These are phyloP conservation scores for Pleurotus eryngii DNA, from an alignment of 768 basidiomycete genomes.

Conservation along the genomic window DNA sequence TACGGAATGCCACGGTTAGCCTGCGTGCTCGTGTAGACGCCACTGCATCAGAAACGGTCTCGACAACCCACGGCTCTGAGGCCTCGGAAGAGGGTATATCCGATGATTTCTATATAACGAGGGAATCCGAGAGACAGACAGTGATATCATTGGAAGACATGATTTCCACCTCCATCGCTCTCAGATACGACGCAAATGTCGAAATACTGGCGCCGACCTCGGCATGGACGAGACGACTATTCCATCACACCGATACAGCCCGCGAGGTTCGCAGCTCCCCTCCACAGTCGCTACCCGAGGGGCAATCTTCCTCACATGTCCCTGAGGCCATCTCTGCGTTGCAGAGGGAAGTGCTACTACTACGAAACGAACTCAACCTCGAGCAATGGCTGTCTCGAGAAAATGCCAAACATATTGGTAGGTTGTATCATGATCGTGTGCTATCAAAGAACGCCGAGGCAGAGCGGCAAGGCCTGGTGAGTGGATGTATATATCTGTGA, in stretches of 20 bases:
- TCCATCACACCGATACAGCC: conserved; percentile 29
- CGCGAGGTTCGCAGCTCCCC: conserved; percentile 13
- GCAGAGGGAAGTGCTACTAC: conserved; percentile 71
- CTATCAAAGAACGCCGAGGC: conserved; percentile 72
- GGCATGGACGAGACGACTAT: conserved; percentile 50
- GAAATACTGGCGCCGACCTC: conserved; percentile 51
- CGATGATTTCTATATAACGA: conserved; percentile 10
- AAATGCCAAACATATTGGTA: conserved; percentile 79
- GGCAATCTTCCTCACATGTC: conserved; percentile 32
- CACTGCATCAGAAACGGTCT: not conserved
- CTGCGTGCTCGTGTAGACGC: conserved; percentile 22
- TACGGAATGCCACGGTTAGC: conserved; percentile 53
- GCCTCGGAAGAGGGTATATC: not conserved
- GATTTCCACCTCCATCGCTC: conserved; percentile 65
- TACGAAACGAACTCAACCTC: conserved; percentile 82
- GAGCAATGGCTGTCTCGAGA: conserved; percentile 81
- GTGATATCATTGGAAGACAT: conserved; percentile 71
- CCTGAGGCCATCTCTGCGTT: conserved; percentile 65
- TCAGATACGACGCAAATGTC: conserved; percentile 68
- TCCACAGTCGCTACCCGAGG: conserved; percentile 6
- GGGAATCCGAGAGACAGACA: conserved; percentile 23
- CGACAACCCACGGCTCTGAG: not conserved
- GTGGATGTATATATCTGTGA: conserved; percentile 16
- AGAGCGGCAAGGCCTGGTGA: conserved; percentile 78
- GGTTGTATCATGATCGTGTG: conserved; percentile 71